Evolutionary conservation across 495 filamentous ascomycete genomes (phyloP), one percentile per base, ranked within the genome.

Genomic region (Emericellopsis terricola): DNA sequence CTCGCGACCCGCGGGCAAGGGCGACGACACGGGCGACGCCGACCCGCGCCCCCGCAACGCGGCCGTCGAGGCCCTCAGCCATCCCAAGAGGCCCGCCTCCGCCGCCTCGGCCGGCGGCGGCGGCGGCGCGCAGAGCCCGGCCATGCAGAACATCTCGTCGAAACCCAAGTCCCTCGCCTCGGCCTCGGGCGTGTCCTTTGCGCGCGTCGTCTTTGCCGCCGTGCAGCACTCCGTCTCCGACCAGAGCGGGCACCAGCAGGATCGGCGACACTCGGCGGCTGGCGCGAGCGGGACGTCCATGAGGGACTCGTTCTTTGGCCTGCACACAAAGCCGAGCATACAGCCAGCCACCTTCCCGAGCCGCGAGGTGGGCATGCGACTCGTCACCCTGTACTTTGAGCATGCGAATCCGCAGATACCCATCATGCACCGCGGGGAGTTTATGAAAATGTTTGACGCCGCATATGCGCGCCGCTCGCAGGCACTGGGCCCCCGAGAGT

Each of bases 341-440:
- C 73, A 75, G 33, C 80, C 78, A 28, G 87, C 87, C 2, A 65
- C 77, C 10, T 94, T 94, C 44, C 87, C 87, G 1, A 73, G 78
- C 33, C 72, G 65, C 36, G 69, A 75, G 27, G 55, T 93, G 4
- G 87, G 73, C 0, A 53, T 71, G 34, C 66, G 67, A 42, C 62
- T 96, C 33, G 72, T 84, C 6, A 65, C 73, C 21, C 69, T 94
- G 7, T 96, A 93, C 49, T 96, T 96, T 49, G 79, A 94, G 48
- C 76, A 94, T 53, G 83, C 87, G 3, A 96, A 96, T 53, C 83
- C 86, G 7, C 87, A 96, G 51, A 81, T 94, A 42, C 87, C 87
- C 0, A 82, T 93, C 35, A 64, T 96, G 29, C 87, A 96, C 49
- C 71, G 75, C 29, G 73, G 66, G 8, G 84, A 94, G 33, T 96